Evolutionary conservation across 208 protist genomes (phyloP), one percentile per base, ranked within the genome.

Genomic region (Jaenimonas drosophilae): DNA sequence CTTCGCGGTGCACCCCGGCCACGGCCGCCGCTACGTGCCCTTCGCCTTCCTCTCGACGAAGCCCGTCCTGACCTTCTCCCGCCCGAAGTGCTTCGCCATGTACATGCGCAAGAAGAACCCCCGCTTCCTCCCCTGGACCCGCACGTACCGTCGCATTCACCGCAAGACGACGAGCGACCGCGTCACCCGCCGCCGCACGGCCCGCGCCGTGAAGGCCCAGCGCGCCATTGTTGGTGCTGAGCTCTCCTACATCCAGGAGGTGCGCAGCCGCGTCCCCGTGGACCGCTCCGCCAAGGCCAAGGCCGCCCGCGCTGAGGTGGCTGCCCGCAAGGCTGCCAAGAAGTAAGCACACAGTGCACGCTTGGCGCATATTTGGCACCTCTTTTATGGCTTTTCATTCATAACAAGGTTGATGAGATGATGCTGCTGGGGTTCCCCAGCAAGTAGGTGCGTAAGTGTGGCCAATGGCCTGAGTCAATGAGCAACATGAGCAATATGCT

Each of bases 81-180:
- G 72, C 58, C 77, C 80, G 38, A 94, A 94, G 79, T 91, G 85
- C 74, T 80, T 86, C 45, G 81, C 67, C 29, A 62, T 94, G 69
- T 96, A 91, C 84, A 83, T 88, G 76, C 80, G 82, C 68, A 96
- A 96, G 84, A 96, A 94, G 84, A 96, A 96, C 81, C 86, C 89
- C 45, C 82, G 86, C 55, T 91, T 90, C 69, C 49, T 96, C 49
- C 66, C 70, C 55, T 96, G 89, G 89, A 96, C 89, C 62, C 78
- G 82, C 70, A 87, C 86, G 57, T 96, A 93, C 86, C 85, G 89
- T 61, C 79, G 84, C 58, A 84, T 92, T 40, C 76, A 93, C 77
- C 87, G 86, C 78, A 96, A 96, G 82, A 85, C 71, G 56, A 77
- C 74, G 42, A 80, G 76, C 16, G 78, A 89, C 75, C 77, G 78